Conservation (phyloP, 352 stramenopile species). For the Globisporangium sylvaticum region DNA sequence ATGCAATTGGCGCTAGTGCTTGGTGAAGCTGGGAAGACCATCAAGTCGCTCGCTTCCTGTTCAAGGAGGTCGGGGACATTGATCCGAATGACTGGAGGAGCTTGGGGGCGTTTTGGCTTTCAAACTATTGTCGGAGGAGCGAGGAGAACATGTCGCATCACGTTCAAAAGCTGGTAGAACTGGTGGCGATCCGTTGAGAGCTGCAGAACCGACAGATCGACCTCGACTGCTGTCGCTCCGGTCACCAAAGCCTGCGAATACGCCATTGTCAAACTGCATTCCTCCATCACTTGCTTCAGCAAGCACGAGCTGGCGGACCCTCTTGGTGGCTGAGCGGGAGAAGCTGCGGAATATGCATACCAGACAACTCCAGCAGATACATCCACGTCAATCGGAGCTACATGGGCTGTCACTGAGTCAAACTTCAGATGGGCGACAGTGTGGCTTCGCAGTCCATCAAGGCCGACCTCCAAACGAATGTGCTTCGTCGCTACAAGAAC, state of each 20-base stretch:
- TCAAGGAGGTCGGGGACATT: constrained; percentile 5
- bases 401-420: constrained; percentile 61
- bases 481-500: constrained; percentile 69
- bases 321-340: constrained; percentile 2
- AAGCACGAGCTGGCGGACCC: constrained; percentile 26
- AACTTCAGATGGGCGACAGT: constrained; percentile 63
- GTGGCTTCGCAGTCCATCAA: constrained; percentile 36
- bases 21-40: constrained; percentile 26
- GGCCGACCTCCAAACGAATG: constrained; percentile 71
- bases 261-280: constrained; percentile 58
- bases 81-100: constrained; percentile 2
- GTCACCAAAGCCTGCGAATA: constrained; percentile 50
- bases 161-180: constrained; percentile 82
- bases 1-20: constrained; percentile 10
- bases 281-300: constrained; percentile 74
- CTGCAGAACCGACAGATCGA: constrained; percentile 68
- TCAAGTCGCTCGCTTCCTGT: constrained; percentile 27
- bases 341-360: constrained; percentile 42
- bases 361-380: constrained; percentile 66
- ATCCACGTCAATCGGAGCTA: constrained; percentile 74
- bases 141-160: constrained; percentile 68
- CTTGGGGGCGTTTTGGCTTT: constrained; percentile 16
- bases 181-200: constrained; percentile 72
- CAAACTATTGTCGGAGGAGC: constrained; percentile 46
- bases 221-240: constrained; percentile 43